phyloP scores from a whole-genome alignment of 2,329 filamentous ascomycete genomes.

The Penicillium hesseltinei region DNA sequence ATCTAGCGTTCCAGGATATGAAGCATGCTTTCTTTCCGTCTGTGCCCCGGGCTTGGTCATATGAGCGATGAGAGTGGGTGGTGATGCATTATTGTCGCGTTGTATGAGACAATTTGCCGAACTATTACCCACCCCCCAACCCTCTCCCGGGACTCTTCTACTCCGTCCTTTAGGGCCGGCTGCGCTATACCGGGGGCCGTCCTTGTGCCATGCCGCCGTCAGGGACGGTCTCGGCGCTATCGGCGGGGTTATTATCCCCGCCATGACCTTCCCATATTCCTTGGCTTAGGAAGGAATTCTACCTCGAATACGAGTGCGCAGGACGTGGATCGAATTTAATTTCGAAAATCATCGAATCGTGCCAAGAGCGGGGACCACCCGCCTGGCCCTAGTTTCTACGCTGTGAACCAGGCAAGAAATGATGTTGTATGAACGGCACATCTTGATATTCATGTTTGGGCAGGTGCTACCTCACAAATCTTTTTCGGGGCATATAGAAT shows the following conservation, averaged over 20 bases:
- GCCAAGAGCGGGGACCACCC: neutral
- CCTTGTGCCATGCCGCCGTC: neutral
- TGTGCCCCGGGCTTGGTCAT: neutral
- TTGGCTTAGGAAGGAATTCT: neutral
- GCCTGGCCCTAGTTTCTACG: neutral
- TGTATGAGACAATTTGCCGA: neutral
- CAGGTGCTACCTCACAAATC: neutral
- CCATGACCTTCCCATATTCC: neutral
- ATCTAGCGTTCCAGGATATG: conserved; percentile 7
- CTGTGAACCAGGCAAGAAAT: neutral
- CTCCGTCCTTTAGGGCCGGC: neutral
- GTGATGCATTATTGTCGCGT: neutral
- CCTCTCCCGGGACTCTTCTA: neutral
- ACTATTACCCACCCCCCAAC: neutral
- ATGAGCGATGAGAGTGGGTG: neutral
- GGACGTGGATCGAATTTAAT: neutral
- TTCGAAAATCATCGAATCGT: neutral
- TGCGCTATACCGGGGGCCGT: neutral
- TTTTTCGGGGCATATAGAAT: no score
- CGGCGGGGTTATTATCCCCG: neutral
- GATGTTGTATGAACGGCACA: neutral
- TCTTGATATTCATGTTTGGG: neutral
- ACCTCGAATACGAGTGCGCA: no score
- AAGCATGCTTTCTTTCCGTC: conserved; percentile 12
- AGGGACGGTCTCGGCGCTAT: neutral